Base-by-base conservation (phyloP, 106 monocot species). In the Acanthochlamys bracteata region DNA sequence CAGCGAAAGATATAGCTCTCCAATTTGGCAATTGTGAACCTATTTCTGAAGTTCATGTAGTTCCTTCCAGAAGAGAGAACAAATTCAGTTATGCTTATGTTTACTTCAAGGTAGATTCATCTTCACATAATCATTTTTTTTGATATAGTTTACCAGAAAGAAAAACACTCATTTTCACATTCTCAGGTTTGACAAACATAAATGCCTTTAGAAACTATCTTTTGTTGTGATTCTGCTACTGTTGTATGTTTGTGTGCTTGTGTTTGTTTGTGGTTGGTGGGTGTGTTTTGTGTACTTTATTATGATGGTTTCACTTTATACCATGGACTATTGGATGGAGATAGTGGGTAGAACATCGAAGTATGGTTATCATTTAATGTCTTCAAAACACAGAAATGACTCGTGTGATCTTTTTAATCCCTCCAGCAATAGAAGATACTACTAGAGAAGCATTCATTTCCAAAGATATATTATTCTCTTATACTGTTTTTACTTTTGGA, bases 41-140 rank as follows among this genome's bases (percentile, higher is more conserved):
- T 11, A 59, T 53, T 62, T 4, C 58, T 62, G 63, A 62, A 63
- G 25, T 53, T 24, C 58, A 10, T 15, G 9, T n/a, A 45, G 33
- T 71, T 27, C 58, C 52, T 14, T 25, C 71, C 10, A 41, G 24
- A 47, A 71, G 63, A 51, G 53, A 60, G 49, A 63, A 33, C 25
- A 42, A 16, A 53, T 71, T 25, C 62, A 71, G 64, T 15, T 63
- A 54, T 71, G 71, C 71, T 9, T 41, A 51, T 53, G 51, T 71
- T 41, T 53, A 17, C 14, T 71, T 71, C 25, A 54, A 71, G 71
- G 71, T 71, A 71, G 41, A n/a, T 63, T 63, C 62, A 20, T 16
- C 4, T 43, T 21, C 2, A 16, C 40, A 27, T 17, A 12, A 13
- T 19, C 23, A 19, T 42, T 13, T 7, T n/a, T 17, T 63, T 21